phyloP scores from a whole-genome alignment of 768 basidiomycete genomes.

The Calocybe cyanea region DNA sequence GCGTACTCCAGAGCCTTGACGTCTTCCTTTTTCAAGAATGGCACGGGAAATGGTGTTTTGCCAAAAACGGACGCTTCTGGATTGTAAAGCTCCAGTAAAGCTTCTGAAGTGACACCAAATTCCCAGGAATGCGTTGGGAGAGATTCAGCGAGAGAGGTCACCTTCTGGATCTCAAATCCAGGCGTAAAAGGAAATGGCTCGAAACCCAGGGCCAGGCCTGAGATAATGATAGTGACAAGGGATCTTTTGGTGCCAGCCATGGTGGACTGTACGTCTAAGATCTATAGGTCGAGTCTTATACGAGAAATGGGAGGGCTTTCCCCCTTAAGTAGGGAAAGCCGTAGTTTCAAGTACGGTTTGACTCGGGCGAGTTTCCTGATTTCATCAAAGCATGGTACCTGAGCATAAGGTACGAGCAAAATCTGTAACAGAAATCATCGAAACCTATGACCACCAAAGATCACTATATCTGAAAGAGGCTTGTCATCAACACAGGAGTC shows the following conservation, averaged over 20 bases:
- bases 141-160: conserved; percentile 26
- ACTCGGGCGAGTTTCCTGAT: too few relatives aligned
- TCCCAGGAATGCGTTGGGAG: conserved; percentile 47
- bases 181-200: conserved; percentile 28
- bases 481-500: too few relatives aligned
- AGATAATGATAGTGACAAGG: not conserved
- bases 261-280: not conserved
- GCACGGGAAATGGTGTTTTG: conserved; percentile 30
- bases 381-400: too few relatives aligned
- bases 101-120: conserved; percentile 38
- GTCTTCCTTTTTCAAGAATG: conserved; percentile 15
- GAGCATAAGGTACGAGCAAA: too few relatives aligned
- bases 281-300: not conserved
- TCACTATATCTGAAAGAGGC: too few relatives aligned
- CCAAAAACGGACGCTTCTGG: conserved; percentile 38
- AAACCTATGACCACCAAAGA: too few relatives aligned
- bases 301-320: not conserved
- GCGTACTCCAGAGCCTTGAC: conserved; percentile 35
- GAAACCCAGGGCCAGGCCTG: not conserved
- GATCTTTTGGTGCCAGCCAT: not conserved
- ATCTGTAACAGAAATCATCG: too few relatives aligned
- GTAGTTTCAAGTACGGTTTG: too few relatives aligned
- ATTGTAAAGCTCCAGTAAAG: conserved; percentile 40
- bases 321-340: too few relatives aligned
- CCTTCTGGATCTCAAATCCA: conserved; percentile 33